Evolutionary conservation across 176 grass and related monocot species (phyloP), one percentile per base, ranked within the genome.

Genomic region (Carex parvula): DNA sequence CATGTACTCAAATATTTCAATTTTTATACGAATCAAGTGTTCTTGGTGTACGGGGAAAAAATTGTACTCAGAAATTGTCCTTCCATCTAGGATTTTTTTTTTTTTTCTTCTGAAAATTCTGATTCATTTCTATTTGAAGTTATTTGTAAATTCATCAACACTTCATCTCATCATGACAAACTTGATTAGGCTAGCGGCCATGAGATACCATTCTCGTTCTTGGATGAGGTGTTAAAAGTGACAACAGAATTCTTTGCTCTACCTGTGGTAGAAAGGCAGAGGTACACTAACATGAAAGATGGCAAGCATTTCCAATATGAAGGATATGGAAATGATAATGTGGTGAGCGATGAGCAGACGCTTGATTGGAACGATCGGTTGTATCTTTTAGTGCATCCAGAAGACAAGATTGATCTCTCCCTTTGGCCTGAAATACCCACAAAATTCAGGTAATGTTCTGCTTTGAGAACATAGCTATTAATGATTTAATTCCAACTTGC

Each of bases 341-440:
- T 85, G 78, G 8, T 0, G 7, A 85, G 30, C 1, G 15, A 85
- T 29, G 87, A 87, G 0, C 89, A 93, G 26, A 72, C 86, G 5
- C 74, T 93, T 0, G 91, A 93, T 85, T 93, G 91, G 89, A 82
- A 0, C 35, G 91, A 93, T 62, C 86, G 91, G 6, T 54, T 93
- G 1, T 87, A 89, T 76, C 84, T 93, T 59, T 33, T 85, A 41
- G 89, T 93, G 24, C 88, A 93, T n/a, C 91, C 91, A 1, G 55
- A 88, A 13, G 18, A 79, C 1, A 62, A 93, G 42, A 81, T 84
- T 77, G 68, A 33, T 24, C 81, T 87, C 13, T 13, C 69, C 1
- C 69, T 89, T 2, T 94, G 92, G 92, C 92, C 92, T 16, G 3
- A 17, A 24, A 61, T 84, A n/a, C 92, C 92, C 0, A 32, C 75